Evolutionary conservation across 495 filamentous ascomycete species (phyloP), one percentile per base, ranked within the genome.

Genomic region (Elaphomyces granulatus): DNA sequence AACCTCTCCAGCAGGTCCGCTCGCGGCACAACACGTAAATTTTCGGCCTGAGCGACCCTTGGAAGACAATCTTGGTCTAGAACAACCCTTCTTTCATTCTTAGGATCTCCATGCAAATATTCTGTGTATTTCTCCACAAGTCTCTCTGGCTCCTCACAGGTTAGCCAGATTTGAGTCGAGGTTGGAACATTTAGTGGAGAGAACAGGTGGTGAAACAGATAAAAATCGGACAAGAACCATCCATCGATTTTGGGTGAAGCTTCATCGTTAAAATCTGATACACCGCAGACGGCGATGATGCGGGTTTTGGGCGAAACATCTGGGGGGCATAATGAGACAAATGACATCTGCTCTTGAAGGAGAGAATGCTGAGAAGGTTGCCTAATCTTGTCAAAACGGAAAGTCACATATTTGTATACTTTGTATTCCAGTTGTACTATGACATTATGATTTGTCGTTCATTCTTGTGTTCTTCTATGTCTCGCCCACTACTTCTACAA

Each of bases 191-290:
- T 21, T 7, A n/a, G 9, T 8, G 20, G 37, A 9, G 32, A 34
- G n/a, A 53, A 38, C 7, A 53, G 42, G 34, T 53, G 38, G 34
- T 48, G 35, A 23, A 53, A 51, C 1, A 53, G 33, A 33, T 48
- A 53, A 32, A 53, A 51, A 33, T 48, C 48, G 6, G 42, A 48
- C 7, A 51, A 18, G 15, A 54, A 46, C 42, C 42, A 48, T 2
- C 51, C 51, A 30, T 54, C 51, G 3, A n/a, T 2, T 23, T 8
- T 2, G 19, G 15, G 19, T 40, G 42, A 7, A 18, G 35, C 23
- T 12, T 6, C 12, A 28, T 28, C 23, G 6, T 28, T 6, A 28
- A 28, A 6, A 28, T 28, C 23, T 28, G n/a, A n/a, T n/a, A n/a
- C n/a, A n/a, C n/a, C n/a, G n/a, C n/a, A n/a, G n/a, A n/a, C n/a